phyloP scores from a whole-genome alignment of 345 rosid genomes.

The Geranium brycei region DNA sequence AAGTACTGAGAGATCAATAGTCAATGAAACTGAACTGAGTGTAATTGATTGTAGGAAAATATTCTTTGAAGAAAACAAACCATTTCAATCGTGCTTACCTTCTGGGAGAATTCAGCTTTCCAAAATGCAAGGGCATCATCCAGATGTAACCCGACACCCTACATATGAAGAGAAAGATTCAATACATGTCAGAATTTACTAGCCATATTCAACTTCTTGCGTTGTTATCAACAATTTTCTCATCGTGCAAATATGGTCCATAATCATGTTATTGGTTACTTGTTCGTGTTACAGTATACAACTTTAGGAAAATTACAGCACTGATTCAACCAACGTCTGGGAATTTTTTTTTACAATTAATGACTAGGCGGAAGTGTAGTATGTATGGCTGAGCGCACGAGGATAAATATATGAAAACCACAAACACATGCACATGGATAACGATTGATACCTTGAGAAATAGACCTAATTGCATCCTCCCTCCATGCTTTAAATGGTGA shows the following conservation, averaged over 20 bases:
- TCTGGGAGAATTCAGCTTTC: constrained; percentile 83
- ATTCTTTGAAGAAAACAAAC: neutral
- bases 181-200: constrained; percentile 1
- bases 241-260: neutral
- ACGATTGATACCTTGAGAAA: constrained; percentile 59
- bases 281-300: neutral
- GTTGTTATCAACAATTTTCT: neutral
- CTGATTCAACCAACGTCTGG: neutral
- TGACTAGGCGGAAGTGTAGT: too few relatives aligned
- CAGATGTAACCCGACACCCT: constrained; percentile 89
- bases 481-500: constrained; percentile 94
- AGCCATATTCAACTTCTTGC: neutral
- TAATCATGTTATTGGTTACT: too few relatives aligned
- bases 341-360: too few relatives aligned
- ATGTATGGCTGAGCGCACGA: neutral
- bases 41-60: neutral
- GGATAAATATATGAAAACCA: neutral
- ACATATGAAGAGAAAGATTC: neutral
- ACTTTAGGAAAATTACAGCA: neutral
- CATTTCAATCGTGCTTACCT: constrained; percentile 27
- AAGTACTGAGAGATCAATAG: too few relatives aligned
- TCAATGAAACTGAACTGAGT: too few relatives aligned
- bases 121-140: constrained; percentile 94
- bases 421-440: neutral
- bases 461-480: constrained; percentile 95